Conservation (phyloP, 768 basidiomycete genomes). For the Kwoniella heveanensis region DNA sequence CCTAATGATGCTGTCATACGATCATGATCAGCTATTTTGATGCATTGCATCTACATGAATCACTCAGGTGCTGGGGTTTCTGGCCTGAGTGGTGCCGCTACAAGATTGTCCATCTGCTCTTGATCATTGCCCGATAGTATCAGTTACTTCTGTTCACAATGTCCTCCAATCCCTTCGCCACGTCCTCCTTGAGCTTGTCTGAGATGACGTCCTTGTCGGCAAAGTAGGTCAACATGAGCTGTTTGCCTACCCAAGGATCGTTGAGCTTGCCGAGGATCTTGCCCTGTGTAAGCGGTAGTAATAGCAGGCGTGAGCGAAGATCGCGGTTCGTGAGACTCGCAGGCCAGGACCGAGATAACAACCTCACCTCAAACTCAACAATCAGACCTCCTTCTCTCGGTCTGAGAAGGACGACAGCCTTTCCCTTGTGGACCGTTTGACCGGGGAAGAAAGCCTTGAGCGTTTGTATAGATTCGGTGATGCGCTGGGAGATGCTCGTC, state of each 20-base stretch:
- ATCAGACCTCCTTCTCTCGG: constrained; percentile 42
- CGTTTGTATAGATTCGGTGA: constrained; percentile 45
- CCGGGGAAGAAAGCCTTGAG: constrained; percentile 57
- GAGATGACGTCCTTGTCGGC: constrained; percentile 52
- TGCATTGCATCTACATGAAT: constrained; percentile 18
- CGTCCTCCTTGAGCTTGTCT: constrained; percentile 52
- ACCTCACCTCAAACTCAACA: constrained; percentile 53
- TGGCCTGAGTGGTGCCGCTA: background rate
- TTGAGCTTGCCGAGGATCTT: constrained; percentile 50
- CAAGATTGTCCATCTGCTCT: background rate
- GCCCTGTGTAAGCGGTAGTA: constrained; percentile 23
- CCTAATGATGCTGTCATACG: constrained; percentile 1
- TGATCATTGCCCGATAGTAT: background rate
- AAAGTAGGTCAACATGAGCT: constrained; percentile 57
- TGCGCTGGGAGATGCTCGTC: constrained; percentile 34
- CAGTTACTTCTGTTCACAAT: constrained; percentile 8
- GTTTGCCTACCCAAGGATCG: constrained; percentile 48
- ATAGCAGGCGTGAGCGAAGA: background rate
- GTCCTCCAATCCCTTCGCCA: constrained; percentile 40
- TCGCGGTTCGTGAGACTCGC: background rate
- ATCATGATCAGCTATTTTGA: background rate
- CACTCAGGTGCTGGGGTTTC: background rate
- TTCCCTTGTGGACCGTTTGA: constrained; percentile 50
- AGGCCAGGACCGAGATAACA: background rate
- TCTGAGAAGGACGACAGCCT: constrained; percentile 50